These are phyloP conservation scores for Xylariaceae sp. DNA, from an alignment of 2,329 filamentous ascomycete species.

Conservation along the genomic window DNA sequence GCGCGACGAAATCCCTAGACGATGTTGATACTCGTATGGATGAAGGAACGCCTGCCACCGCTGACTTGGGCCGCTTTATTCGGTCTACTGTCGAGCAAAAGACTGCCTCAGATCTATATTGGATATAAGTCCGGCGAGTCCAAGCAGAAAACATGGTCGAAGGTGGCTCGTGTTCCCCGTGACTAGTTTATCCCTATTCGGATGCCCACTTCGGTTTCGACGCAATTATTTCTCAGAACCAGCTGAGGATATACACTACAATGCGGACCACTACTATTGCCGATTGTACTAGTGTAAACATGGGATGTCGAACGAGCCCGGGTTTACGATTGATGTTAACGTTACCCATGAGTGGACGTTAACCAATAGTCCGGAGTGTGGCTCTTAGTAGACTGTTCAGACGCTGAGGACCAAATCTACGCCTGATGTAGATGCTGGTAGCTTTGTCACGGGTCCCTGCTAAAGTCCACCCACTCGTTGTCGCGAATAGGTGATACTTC, in stretches of 20 bases:
- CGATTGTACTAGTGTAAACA: not conserved
- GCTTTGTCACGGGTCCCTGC: slow-evolving; percentile 11
- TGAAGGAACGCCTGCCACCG: slow-evolving; percentile 43
- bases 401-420: not conserved
- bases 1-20: slow-evolving; percentile 36
- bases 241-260: not conserved
- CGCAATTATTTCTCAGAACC: not conserved
- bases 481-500: slow-evolving; percentile 24
- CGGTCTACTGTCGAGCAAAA: slow-evolving; percentile 55
- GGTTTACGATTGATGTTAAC: not conserved
- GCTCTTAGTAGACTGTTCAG: not conserved
- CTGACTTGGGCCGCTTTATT: slow-evolving; percentile 56
- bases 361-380: not conserved
- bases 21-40: slow-evolving; percentile 43
- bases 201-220: not conserved
- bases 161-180: not conserved
- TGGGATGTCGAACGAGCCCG: not conserved
- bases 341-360: not conserved
- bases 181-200: not conserved
- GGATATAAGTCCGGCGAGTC: slow-evolving; percentile 44
- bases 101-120: slow-evolving; percentile 43
- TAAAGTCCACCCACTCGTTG: slow-evolving; percentile 15
- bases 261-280: not conserved
- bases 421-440: slow-evolving; percentile 2
- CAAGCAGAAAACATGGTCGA: not conserved